Conservation (phyloP, 495 filamentous ascomycete genomes). For the Hypoxylon perforatum region DNA sequence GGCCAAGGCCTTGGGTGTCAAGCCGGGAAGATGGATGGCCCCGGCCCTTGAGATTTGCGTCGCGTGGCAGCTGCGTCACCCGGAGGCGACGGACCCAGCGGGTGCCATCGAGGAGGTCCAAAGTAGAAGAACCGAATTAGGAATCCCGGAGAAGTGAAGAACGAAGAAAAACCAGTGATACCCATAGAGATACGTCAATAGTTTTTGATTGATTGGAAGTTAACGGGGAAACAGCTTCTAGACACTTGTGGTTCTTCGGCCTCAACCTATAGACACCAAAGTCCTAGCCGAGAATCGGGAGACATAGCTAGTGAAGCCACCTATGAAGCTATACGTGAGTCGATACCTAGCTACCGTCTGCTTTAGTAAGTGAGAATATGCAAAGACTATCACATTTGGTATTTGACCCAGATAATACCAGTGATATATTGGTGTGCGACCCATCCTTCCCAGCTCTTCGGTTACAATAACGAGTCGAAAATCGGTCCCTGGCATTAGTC, state of each 20-base stretch:
- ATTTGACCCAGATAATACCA: too few species aligned
- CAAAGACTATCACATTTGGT: too few species aligned
- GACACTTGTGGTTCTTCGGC: neutral
- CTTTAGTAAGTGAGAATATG: too few species aligned
- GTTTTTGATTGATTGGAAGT: neutral
- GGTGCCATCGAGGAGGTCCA: slow-evolving; percentile 74
- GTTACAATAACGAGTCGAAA: neutral
- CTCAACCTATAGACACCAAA: neutral
- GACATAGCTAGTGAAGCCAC: too few species aligned
- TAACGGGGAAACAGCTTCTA: neutral
- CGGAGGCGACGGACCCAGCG: slow-evolving; percentile 67
- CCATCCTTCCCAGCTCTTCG: neutral
- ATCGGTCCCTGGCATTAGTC: neutral
- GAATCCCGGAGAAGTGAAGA: slow-evolving; percentile 49
- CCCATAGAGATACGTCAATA: slow-evolving; percentile 23
- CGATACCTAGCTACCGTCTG: too few species aligned
- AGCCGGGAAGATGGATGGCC: slow-evolving; percentile 82
- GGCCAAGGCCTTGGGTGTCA: slow-evolving; percentile 65
- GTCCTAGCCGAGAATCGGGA: too few species aligned
- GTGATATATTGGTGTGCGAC: too few species aligned
- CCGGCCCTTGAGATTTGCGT: slow-evolving; percentile 76
- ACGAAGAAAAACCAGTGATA: slow-evolving; percentile 16
- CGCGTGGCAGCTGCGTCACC: slow-evolving; percentile 88
- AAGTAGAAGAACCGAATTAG: slow-evolving; percentile 65
- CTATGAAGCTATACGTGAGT: too few species aligned